Base-by-base conservation (phyloP, 1,139 yeast species). In the Diutina siamensis region DNA sequence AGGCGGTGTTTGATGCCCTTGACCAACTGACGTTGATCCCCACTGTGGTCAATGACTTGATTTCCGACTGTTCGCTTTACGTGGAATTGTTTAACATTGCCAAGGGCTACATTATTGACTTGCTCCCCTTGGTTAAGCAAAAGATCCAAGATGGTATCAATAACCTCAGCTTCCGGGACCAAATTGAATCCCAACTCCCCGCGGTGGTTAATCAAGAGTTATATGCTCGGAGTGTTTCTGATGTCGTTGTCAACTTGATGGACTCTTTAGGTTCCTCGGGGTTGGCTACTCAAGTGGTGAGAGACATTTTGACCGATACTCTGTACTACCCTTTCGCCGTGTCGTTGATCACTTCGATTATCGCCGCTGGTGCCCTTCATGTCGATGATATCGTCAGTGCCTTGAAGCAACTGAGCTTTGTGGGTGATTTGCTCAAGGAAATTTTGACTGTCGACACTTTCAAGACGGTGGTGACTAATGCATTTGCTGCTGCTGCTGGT, bases 201-300 rank as follows among this genome's bases (percentile, higher is more conserved):
- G 12, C 33, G n/a, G 38, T 42, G 18, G 28, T 17, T 10, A 47
- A 47, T 46, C 47, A 52, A 45, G 48, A 48, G 46, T 25, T 25
- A 25, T 7, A 7, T 5, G 28, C 28, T 25, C 28, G 28, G 28
- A 10, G 28, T 7, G 28, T 57, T 40, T 51, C 50, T 5, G 48
- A 52, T 42, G 55, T 52, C 17, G 54, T 66, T 46, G 56, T 68
- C 48, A 59, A 63, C 48, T 65, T 70, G 55, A 62, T 70, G 68
- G 72, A 68, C 54, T 69, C 75, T 2, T 67, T 70, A 56, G 68
- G 68, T 57, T 51, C 61, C 48, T 69, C 74, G 28, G 74, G 74
- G 45, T 68, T 70, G 56, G 74, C 72, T 45, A 52, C 60, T 40
- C 64, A 62, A 45, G 73, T 70, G 48, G 72, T 70, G 45, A 56